Conservation (phyloP, 1,284 basidiomycete species). For the Pseudozyma sp. region DNA sequence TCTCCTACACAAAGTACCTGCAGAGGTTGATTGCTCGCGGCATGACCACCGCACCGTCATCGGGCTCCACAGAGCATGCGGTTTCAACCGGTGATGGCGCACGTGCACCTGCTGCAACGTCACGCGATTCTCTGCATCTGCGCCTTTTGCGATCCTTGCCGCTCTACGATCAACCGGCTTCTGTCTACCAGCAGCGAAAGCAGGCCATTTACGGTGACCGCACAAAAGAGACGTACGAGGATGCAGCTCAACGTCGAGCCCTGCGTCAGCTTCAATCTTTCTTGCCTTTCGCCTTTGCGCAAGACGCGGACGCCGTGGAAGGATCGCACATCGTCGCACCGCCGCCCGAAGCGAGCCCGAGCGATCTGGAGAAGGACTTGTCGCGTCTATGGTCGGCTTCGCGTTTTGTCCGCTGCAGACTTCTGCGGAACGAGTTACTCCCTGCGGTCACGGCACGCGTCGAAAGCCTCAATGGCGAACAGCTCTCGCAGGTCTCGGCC, state of each 20-base stretch:
- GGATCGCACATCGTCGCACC: not conserved
- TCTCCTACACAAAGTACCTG: slow-evolving; percentile 85
- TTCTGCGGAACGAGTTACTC: slow-evolving; percentile 35
- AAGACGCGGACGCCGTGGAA: not conserved
- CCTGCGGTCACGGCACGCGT: slow-evolving; percentile 37
- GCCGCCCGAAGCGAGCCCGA: not conserved
- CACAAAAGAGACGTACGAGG: slow-evolving; percentile 63
- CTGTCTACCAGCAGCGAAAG: slow-evolving; percentile 56
- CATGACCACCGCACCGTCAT: slow-evolving; percentile 21
- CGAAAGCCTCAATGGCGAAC: slow-evolving; percentile 28
- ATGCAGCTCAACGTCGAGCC: slow-evolving; percentile 62
- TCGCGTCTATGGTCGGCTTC: slow-evolving; percentile 58
- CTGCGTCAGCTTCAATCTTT: slow-evolving; percentile 50
- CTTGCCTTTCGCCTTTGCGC: slow-evolving; percentile 39
- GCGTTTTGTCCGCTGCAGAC: slow-evolving; percentile 48
- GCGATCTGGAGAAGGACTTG: slow-evolving; percentile 9
- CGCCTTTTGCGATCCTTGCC: slow-evolving; percentile 62
- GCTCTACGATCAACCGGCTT: slow-evolving; percentile 41
- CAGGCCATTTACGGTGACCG: slow-evolving; percentile 65
- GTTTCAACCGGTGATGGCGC: not conserved
- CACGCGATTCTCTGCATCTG: slow-evolving; percentile 45
- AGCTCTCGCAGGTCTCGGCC: slow-evolving; percentile 33
- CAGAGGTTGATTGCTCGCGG: slow-evolving; percentile 85
- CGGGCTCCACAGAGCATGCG: not conserved
- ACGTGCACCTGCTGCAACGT: not conserved